Conservation (phyloP, 2,329 filamentous ascomycete genomes). For the Nigrograna mackinnonii region DNA sequence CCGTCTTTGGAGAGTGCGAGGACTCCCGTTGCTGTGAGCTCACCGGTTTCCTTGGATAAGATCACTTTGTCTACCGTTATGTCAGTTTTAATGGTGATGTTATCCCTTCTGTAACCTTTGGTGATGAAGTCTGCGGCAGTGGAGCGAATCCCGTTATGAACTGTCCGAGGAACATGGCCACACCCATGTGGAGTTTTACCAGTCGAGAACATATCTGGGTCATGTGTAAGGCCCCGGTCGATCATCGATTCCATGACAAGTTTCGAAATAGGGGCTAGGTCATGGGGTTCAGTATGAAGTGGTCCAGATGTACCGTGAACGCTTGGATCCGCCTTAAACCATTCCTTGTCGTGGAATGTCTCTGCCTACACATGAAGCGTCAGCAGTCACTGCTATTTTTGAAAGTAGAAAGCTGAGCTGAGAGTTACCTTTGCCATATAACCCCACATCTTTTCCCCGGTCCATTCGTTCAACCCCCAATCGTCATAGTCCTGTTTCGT, state of each 20-base stretch:
- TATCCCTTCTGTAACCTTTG: conserved; percentile 42
- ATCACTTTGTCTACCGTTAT: conserved; percentile 49
- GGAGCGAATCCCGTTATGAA: conserved; percentile 30
- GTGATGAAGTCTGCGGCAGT: conserved; percentile 43
- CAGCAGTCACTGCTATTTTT: not conserved
- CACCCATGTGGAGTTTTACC: conserved; percentile 36
- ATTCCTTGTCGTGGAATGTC: conserved; percentile 61
- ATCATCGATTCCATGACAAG: conserved; percentile 59
- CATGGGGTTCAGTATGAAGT: conserved; percentile 61
- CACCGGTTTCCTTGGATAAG: conserved; percentile 40
- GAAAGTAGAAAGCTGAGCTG: too few relatives aligned
- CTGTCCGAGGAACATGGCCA: conserved; percentile 32
- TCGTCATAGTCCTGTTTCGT: conserved; percentile 57
- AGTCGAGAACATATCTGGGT: conserved; percentile 63
- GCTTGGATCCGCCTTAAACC: conserved; percentile 55
- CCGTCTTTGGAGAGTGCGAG: conserved; percentile 48
- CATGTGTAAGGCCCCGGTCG: conserved; percentile 57
- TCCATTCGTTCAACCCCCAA: conserved; percentile 60
- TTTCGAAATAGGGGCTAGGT: conserved; percentile 62
- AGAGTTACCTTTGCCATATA: conserved; percentile 59
- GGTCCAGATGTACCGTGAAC: conserved; percentile 54
- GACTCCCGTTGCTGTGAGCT: conserved; percentile 52
- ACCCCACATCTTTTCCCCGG: conserved; percentile 59
- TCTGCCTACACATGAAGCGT: conserved; percentile 44
- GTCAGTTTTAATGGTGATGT: conserved; percentile 38